A percentile compares a stretch with the other conserved stretches of the same genome.
These are phyloP conservation scores for Phialemoniopsis sp. DNA, from an alignment of 2,329 filamentous ascomycete genomes.

Conservation along the genomic window DNA sequence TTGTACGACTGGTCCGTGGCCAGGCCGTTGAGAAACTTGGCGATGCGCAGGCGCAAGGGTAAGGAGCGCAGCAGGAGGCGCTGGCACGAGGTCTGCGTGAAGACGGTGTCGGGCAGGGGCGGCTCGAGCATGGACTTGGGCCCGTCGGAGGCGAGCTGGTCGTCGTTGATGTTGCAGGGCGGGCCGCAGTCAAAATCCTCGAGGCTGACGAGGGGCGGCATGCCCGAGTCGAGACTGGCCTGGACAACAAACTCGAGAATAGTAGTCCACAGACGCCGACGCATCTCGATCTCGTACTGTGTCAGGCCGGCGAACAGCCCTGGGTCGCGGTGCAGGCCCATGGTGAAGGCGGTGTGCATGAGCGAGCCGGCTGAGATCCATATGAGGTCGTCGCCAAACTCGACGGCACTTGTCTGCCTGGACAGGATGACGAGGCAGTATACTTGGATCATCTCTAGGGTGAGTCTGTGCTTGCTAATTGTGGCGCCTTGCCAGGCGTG, in stretches of 20 bases:
- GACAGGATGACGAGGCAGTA: constrained; percentile 10
- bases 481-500: constrained; percentile 6
- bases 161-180: constrained; percentile 48
- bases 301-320: constrained; percentile 42
- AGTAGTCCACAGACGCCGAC: constrained; percentile 52
- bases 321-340: constrained; percentile 57
- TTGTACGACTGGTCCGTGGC: constrained; percentile 10
- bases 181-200: constrained; percentile 45
- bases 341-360: constrained; percentile 50
- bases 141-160: constrained; percentile 36
- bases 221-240: constrained; percentile 44
- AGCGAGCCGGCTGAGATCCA: constrained; percentile 48
- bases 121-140: constrained; percentile 1
- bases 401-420: constrained; percentile 28
- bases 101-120: constrained; percentile 2
- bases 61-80: constrained; percentile 14
- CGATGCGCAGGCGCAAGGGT: constrained; percentile 9
- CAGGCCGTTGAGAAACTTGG: constrained; percentile 11
- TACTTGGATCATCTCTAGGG: constrained; percentile 10
- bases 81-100: constrained; percentile 14
- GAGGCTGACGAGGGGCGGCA: constrained; percentile 39
- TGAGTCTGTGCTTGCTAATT: constrained; percentile 9
- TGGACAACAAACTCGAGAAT: constrained; percentile 51
- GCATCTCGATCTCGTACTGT: constrained; percentile 44
- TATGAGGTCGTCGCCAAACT: constrained; percentile 38